Percentiles rank a stretch among this genome's conserved stretches.
Conservation (phyloP, 1,139 yeast species). For the Yamadazyma spencermartinsiae region DNA sequence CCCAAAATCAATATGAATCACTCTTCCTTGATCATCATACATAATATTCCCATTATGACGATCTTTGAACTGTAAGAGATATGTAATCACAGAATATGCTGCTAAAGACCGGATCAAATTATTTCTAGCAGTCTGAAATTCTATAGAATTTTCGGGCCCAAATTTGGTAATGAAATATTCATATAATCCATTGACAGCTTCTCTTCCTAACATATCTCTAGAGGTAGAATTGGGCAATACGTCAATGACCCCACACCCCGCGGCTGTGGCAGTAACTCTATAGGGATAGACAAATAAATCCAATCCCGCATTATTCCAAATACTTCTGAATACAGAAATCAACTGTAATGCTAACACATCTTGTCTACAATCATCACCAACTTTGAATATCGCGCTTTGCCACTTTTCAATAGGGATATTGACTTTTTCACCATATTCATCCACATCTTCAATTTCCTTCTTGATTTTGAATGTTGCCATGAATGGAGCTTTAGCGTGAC, state of each 20-base stretch:
- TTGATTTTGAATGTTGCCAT: conserved; percentile 92
- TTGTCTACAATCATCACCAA: conserved; percentile 98
- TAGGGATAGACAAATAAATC: conserved; percentile 92
- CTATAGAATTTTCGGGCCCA: conserved; percentile 90
- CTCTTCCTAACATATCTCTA: conserved; percentile 98
- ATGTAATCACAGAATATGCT: conserved; percentile 92
- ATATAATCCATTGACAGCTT: conserved; percentile 95
- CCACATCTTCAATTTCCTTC: conserved; percentile 49
- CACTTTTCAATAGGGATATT: conserved; percentile 54
- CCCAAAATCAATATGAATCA: conserved; percentile 95
- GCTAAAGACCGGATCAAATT: conserved; percentile 93
- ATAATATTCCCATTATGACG: conserved; percentile 98
- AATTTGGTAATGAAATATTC: conserved; percentile 90
- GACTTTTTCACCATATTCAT: conserved; percentile 42
- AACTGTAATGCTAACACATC: conserved; percentile 93
- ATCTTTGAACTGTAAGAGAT: conserved; percentile 90
- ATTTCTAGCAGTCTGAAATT: conserved; percentile 86
- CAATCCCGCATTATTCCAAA: conserved; percentile 85
- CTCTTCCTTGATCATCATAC: conserved; percentile 95
- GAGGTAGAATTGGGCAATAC: conserved; percentile 93
- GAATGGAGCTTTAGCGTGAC: conserved; percentile 98
- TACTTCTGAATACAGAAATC: conserved; percentile 86
- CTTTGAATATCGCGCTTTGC: conserved; percentile 98
- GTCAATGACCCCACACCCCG: conserved; percentile 98
- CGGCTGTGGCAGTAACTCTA: conserved; percentile 97